Evolutionary conservation across 2,329 filamentous ascomycete species (phyloP).

Genomic region (Alternaria arborescens): DNA sequence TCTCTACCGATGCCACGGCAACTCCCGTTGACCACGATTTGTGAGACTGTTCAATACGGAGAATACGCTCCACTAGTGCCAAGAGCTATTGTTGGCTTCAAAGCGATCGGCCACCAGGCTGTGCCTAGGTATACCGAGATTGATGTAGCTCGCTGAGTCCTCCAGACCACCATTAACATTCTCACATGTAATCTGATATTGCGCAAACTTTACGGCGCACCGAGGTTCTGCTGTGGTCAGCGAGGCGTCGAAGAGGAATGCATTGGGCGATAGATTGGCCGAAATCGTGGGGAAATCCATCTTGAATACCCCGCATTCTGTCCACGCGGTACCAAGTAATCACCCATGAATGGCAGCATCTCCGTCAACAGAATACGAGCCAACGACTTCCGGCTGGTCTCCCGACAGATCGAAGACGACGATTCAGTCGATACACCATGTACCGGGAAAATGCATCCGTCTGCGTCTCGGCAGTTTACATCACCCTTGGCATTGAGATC

Average conservation of each 20-base stretch:
- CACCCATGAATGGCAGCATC: conserved; percentile 20
- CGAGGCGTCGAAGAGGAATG: not conserved
- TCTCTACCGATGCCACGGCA: not conserved
- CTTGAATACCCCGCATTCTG: conserved; percentile 26
- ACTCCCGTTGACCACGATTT: not conserved
- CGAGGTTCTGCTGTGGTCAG: not conserved
- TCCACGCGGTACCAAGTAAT: conserved; percentile 9
- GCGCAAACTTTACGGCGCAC: not conserved
- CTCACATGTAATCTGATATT: not conserved
- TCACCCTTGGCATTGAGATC: conserved; percentile 1
- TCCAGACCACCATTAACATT: not conserved
- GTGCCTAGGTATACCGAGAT: not conserved
- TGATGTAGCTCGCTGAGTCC: not conserved
- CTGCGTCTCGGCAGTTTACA: not conserved
- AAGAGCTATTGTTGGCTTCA: not conserved
- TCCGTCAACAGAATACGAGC: conserved; percentile 13
- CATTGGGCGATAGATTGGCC: not conserved
- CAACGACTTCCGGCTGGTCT: conserved; percentile 20
- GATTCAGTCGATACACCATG: conserved; percentile 6
- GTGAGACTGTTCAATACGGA: not conserved
- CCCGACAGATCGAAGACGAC: conserved; percentile 4
- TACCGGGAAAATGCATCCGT: not conserved
- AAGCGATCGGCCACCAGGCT: not conserved
- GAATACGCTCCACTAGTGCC: not conserved
- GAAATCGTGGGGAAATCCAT: conserved; percentile 9